These are phyloP conservation scores for Globisporangium uncinulatum DNA, from an alignment of 352 stramenopile species.

Conservation along the genomic window DNA sequence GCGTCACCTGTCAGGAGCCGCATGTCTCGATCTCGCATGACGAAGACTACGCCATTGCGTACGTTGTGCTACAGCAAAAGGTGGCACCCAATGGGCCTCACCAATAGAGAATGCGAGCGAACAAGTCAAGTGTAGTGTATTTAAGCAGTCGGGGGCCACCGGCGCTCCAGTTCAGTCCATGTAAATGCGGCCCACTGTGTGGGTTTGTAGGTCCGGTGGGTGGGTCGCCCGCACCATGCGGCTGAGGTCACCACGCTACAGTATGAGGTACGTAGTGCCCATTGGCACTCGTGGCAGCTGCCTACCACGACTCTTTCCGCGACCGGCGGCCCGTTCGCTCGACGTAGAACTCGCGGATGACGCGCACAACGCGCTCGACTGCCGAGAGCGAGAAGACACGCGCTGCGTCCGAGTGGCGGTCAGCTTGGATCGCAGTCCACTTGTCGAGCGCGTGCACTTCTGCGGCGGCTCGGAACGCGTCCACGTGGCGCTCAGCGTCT, in stretches of 20 bases:
- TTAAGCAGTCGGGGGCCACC: neutral
- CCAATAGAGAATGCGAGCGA: neutral
- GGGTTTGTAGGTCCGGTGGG: neutral
- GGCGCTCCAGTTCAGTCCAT: neutral
- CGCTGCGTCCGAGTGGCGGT: constrained; percentile 23
- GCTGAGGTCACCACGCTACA: too few relatives aligned
- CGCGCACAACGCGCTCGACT: constrained; percentile 49
- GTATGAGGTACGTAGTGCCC: too few relatives aligned
- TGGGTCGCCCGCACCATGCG: too few relatives aligned
- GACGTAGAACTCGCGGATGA: constrained; percentile 64
- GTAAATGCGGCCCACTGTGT: neutral
- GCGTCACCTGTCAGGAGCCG: constrained; percentile 23
- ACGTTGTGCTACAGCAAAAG: constrained; percentile 63
- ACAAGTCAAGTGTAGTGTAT: neutral
- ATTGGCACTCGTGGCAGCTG: neutral
- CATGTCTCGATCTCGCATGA: constrained; percentile 80
- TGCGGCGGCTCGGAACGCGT: constrained; percentile 41
- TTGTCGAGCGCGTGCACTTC: constrained; percentile 29
- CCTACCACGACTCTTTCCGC: constrained; percentile 54
- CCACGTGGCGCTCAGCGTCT: constrained; percentile 30
- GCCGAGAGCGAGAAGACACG: constrained; percentile 49
- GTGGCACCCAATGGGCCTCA: constrained; percentile 2
- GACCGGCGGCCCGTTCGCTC: constrained; percentile 29
- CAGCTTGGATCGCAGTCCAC: constrained; percentile 37
- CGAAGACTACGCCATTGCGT: constrained; percentile 74